phyloP scores from a whole-genome alignment of 2,329 filamentous ascomycete genomes.

The Chaetomium sp. region DNA sequence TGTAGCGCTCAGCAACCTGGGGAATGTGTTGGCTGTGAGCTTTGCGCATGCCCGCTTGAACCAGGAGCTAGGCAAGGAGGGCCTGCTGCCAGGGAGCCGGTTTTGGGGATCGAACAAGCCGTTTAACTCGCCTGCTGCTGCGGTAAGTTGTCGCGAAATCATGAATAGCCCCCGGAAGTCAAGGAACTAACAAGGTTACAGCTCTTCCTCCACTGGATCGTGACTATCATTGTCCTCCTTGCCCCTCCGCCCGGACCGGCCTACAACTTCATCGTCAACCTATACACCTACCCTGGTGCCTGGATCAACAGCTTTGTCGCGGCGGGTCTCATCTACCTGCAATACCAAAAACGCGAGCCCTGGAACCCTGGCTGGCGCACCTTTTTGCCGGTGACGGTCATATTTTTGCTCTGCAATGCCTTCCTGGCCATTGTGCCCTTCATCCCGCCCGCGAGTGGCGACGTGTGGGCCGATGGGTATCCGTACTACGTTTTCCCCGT shows the following conservation, averaged over 20 bases:
- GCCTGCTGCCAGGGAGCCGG: constrained; percentile 56
- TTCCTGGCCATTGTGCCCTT: constrained; percentile 50
- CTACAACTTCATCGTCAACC: constrained; percentile 59
- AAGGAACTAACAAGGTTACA: not conserved
- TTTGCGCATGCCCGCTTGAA: constrained; percentile 53
- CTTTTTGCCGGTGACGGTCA: constrained; percentile 40
- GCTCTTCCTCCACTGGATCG: constrained; percentile 59
- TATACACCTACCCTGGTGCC: constrained; percentile 48
- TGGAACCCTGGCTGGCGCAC: constrained; percentile 50
- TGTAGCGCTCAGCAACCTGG: constrained; percentile 54
- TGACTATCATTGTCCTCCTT: constrained; percentile 60
- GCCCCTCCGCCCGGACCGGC: constrained; percentile 61
- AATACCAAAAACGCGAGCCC: constrained; percentile 42
- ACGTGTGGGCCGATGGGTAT: constrained; percentile 42
- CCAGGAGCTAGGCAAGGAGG: constrained; percentile 63
- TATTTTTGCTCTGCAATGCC: constrained; percentile 46
- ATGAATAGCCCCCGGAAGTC: not conserved
- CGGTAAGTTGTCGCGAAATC: constrained; percentile 21
- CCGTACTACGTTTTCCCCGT: constrained; percentile 52
- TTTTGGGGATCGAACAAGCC: constrained; percentile 65
- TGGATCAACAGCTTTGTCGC: constrained; percentile 50
- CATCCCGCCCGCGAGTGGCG: constrained; percentile 47
- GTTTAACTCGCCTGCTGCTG: constrained; percentile 56
- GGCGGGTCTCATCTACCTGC: constrained; percentile 45
- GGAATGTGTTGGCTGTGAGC: constrained; percentile 55